Evolutionary conservation across 345 rosid genomes (phyloP).

Genomic region (Cardiospermum halicacabum): DNA sequence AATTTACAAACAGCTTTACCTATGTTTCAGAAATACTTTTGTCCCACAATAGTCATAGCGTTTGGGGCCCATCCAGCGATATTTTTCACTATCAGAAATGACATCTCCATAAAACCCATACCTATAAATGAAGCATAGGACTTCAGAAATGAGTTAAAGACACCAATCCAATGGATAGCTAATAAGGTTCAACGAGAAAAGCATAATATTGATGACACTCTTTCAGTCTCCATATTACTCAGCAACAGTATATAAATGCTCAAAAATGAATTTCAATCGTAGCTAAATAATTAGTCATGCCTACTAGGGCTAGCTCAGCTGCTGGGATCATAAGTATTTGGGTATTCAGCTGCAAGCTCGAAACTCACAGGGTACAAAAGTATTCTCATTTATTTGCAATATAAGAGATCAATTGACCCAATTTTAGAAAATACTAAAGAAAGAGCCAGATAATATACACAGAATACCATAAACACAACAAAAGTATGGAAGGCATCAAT

Average conservation of each 20-base stretch:
- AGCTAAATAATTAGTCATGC: no score
- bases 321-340: no score
- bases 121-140: slow-evolving; percentile 28
- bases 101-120: slow-evolving; percentile 99
- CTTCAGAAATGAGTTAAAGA: neutral
- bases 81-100: slow-evolving; percentile 85
- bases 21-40: slow-evolving; percentile 80
- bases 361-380: no score
- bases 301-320: no score
- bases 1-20: slow-evolving; percentile 33
- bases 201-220: neutral
- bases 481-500: neutral
- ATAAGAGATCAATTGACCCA: no score
- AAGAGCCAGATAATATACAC: neutral
- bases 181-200: neutral
- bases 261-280: neutral
- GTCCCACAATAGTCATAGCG: slow-evolving; percentile 97
- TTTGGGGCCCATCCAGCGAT: slow-evolving; percentile 98
- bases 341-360: no score
- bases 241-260: slow-evolving; percentile 1
- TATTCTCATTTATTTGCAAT: no score
- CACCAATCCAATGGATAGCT: slow-evolving; percentile 1
- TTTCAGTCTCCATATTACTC: neutral
- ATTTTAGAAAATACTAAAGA: no score
- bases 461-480: neutral